A percentile compares a stretch with the other conserved stretches of the same genome.
These are phyloP conservation scores for Teunomyces cretensis DNA, from an alignment of 805 yeast genomes.

Conservation along the genomic window DNA sequence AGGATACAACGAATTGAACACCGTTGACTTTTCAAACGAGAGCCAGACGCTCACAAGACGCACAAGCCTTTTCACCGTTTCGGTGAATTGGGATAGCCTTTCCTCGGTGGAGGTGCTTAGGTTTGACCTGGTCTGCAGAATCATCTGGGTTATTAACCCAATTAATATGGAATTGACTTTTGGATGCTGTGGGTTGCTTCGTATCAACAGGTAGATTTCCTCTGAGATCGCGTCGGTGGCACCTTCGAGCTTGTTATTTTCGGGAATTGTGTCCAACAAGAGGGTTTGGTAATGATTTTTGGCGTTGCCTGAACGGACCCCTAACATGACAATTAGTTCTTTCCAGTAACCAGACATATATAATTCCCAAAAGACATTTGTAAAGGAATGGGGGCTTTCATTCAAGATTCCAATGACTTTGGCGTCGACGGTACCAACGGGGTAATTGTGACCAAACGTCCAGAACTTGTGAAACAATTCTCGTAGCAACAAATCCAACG, in stretches of 20 bases:
- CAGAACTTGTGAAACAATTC: constrained; percentile 25
- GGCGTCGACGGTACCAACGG: constrained; percentile 12
- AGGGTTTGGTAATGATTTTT: constrained; percentile 19
- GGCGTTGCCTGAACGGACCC: neutral
- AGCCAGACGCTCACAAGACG: constrained; percentile 18
- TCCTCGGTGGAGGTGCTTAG: constrained; percentile 1
- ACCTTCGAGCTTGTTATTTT: constrained; percentile 15
- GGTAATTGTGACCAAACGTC: constrained; percentile 13
- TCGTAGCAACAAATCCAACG: neutral
- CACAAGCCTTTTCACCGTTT: constrained; percentile 1
- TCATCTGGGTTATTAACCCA: constrained; percentile 14
- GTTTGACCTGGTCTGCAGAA: constrained; percentile 7
- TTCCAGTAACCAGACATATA: constrained; percentile 31
- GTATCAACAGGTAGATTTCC: constrained; percentile 10
- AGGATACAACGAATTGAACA: constrained; percentile 25
- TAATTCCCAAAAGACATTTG: constrained; percentile 25
- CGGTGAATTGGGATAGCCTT: neutral
- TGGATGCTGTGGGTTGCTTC: constrained; percentile 17
- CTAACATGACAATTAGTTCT: constrained; percentile 15
- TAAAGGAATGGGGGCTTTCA: constrained; percentile 6
- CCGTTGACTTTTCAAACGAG: constrained; percentile 13
- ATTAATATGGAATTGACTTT: constrained; percentile 21
- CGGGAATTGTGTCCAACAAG: constrained; percentile 22
- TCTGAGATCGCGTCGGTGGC: neutral
- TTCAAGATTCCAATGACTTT: constrained; percentile 14